Percentiles rank a stretch among this genome's conserved stretches.
Conservation (phyloP, 164 flowering plant species). For the Nymphaea colorata region DNA sequence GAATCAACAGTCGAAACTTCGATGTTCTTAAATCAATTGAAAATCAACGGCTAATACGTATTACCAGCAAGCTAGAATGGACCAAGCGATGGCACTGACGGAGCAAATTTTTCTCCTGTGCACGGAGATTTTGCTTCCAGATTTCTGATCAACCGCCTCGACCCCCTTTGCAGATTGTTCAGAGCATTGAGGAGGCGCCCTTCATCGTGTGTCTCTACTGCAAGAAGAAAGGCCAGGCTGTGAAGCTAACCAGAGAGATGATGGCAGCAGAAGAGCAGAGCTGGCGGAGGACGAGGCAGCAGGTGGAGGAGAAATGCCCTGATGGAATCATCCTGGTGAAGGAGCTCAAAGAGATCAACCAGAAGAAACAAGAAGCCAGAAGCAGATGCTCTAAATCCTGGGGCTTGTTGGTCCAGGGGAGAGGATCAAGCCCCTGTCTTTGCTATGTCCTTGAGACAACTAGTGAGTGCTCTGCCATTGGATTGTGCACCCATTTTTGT, state of each 20-base stretch:
- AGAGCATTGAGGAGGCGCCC: constrained; percentile 22
- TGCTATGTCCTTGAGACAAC: constrained; percentile 31
- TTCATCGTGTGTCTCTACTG: constrained; percentile 22
- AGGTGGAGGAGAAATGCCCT: constrained; percentile 15
- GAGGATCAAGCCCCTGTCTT: constrained; percentile 14
- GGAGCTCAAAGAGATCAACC: constrained; percentile 10
- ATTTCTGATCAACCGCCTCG: neutral
- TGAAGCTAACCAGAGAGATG: constrained; percentile 15
- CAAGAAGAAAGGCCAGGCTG: neutral
- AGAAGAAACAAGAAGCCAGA: neutral
- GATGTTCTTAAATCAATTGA: no score
- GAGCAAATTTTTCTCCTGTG: neutral
- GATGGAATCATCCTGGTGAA: constrained; percentile 27
- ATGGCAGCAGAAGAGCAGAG: constrained; percentile 15
- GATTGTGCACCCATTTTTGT: constrained; percentile 30
- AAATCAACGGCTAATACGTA: no score
- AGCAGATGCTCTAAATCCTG: constrained; percentile 8
- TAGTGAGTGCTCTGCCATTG: constrained; percentile 14
- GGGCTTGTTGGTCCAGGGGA: constrained; percentile 30
- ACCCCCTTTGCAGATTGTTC: constrained; percentile 19
- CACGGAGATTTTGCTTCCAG: neutral
- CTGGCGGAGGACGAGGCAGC: constrained; percentile 10
- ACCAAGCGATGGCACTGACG: no score
- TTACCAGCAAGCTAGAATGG: no score
- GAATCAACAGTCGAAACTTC: no score